Conservation (phyloP, 1,284 basidiomycete species). For the Marasmius sp. region DNA sequence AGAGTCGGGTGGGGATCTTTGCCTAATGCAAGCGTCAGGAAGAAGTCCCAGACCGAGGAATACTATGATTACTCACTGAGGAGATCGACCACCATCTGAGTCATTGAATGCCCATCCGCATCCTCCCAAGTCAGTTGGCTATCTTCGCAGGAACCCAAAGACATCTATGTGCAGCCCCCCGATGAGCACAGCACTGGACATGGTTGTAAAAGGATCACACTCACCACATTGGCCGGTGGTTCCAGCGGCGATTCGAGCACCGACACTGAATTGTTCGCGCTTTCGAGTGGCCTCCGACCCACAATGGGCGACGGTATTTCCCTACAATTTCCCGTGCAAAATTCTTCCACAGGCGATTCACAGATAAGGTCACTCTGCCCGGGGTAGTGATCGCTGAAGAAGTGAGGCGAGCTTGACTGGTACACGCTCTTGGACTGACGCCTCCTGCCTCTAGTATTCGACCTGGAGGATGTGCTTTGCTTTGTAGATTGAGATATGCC, state of each 20-base stretch:
- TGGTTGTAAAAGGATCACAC: background rate
- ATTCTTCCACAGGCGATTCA: slow-evolving; percentile 12
- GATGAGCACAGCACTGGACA: background rate
- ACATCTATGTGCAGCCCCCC: slow-evolving; percentile 21
- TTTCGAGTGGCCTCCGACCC: background rate
- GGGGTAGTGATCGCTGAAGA: background rate
- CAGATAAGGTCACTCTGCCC: background rate
- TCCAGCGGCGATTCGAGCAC: background rate
- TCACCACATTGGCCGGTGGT: slow-evolving; percentile 7
- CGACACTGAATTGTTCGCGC: background rate
- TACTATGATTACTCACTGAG: slow-evolving; percentile 8
- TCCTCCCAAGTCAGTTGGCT: slow-evolving; percentile 32
- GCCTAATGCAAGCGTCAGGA: background rate
- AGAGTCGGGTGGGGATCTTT: slow-evolving; percentile 22
- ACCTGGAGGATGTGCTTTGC: background rate
- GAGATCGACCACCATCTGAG: slow-evolving; percentile 18
- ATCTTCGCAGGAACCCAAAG: slow-evolving; percentile 32
- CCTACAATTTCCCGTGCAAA: slow-evolving; percentile 2
- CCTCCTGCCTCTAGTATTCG: background rate
- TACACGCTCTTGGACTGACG: background rate
- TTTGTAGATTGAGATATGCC: background rate
- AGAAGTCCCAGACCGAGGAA: background rate
- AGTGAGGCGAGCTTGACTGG: slow-evolving; percentile 2
- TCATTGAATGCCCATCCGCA: slow-evolving; percentile 30
- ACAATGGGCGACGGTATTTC: background rate